Conservation (phyloP, 2,329 filamentous ascomycete genomes). For the Graphiopsis chlorocephala region DNA sequence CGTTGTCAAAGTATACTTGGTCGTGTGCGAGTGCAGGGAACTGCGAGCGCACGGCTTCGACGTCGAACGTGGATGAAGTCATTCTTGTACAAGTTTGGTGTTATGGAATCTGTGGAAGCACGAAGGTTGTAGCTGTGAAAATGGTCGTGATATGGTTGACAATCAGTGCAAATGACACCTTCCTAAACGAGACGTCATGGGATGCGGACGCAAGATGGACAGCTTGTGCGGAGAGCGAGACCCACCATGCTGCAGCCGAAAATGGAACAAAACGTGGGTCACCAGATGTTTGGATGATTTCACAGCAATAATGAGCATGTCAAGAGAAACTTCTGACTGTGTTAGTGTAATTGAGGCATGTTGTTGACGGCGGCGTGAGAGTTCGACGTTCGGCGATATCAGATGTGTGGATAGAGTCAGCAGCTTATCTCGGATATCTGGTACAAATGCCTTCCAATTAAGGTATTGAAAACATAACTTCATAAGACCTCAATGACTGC, state of each 20-base stretch:
- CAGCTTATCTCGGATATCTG: background rate
- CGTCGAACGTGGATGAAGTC: conserved; percentile 46
- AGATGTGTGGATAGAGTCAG: background rate
- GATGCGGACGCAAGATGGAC: background rate
- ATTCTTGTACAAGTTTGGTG: background rate
- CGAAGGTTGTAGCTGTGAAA: background rate
- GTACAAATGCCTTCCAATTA: background rate
- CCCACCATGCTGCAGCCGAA: background rate
- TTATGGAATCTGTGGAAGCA: background rate
- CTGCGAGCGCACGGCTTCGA: conserved; percentile 54
- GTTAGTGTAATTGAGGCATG: background rate
- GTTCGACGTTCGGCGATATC: background rate
- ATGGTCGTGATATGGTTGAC: conserved; percentile 1
- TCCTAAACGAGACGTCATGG: conserved; percentile 15
- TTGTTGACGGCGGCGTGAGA: background rate
- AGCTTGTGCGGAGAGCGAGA: conserved; percentile 2
- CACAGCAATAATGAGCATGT: background rate
- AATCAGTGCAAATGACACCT: conserved; percentile 13
- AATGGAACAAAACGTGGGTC: background rate
- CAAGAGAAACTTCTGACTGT: background rate
- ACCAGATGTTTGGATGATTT: background rate
- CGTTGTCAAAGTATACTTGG: conserved; percentile 73
- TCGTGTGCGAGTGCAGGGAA: conserved; percentile 68
- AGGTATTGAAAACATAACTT: background rate
- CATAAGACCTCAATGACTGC: background rate